phyloP scores from a whole-genome alignment of 352 stramenopile species.

The Phytophthora multivora region DNA sequence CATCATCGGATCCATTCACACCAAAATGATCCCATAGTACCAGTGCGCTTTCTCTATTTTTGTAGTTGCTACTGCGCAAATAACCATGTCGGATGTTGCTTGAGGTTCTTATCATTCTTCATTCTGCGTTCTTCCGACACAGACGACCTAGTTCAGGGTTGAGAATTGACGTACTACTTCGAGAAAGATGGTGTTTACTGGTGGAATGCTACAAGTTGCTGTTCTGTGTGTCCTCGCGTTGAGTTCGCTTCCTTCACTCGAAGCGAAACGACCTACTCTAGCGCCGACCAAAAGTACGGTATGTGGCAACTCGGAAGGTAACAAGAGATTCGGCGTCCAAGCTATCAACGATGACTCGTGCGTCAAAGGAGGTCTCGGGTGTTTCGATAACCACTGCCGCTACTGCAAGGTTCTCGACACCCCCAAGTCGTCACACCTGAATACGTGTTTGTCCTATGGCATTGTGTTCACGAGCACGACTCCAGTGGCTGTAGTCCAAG shows the following conservation, averaged over 20 bases:
- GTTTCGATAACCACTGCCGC: constrained; percentile 38
- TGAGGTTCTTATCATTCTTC: constrained; percentile 15
- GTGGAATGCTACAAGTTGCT: constrained; percentile 15
- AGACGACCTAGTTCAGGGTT: neutral
- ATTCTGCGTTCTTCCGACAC: constrained; percentile 15
- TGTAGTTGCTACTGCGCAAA: neutral
- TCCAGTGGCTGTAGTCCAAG: constrained; percentile 1
- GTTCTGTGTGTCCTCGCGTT: constrained; percentile 15
- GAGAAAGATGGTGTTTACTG: constrained; percentile 21
- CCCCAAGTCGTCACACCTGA: constrained; percentile 31
- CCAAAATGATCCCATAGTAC: constrained; percentile 16
- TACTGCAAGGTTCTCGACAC: constrained; percentile 47
- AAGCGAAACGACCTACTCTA: constrained; percentile 6
- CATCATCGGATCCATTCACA: constrained; percentile 7
- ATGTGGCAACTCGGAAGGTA: constrained; percentile 30
- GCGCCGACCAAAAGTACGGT: neutral
- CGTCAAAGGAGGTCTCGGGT: constrained; percentile 39
- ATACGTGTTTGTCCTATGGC: constrained; percentile 29
- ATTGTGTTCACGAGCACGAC: constrained; percentile 22
- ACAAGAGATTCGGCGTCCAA: constrained; percentile 37
- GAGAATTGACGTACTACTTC: neutral
- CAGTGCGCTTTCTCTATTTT: neutral
- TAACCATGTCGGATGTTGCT: neutral
- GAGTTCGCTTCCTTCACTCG: constrained; percentile 2
- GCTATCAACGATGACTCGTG: constrained; percentile 36